A percentile compares a stretch with the other conserved stretches of the same genome.
Evolutionary conservation across 2,329 filamentous ascomycete genomes (phyloP).

Genomic region (Claviceps sp.): DNA sequence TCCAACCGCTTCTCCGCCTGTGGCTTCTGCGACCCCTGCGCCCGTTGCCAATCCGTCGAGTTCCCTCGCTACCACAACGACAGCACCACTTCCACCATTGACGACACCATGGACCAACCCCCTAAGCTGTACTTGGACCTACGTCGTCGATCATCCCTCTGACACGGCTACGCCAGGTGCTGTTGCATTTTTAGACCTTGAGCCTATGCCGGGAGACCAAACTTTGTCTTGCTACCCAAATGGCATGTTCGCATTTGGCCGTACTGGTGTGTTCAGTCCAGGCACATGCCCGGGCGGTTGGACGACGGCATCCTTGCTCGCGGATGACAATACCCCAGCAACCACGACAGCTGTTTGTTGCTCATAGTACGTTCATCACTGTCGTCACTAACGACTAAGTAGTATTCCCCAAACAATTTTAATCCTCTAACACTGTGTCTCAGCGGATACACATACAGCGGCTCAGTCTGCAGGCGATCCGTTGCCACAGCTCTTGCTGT

Average conservation of each 20-base stretch:
- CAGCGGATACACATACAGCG: constrained; percentile 23
- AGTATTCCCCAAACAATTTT: neutral
- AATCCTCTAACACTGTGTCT: neutral
- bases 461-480: constrained; percentile 21
- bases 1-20: constrained; percentile 3
- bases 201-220: constrained; percentile 21
- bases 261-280: constrained; percentile 26
- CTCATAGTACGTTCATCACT: constrained; percentile 22
- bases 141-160: constrained; percentile 16
- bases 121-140: constrained; percentile 25
- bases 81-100: constrained; percentile 20
- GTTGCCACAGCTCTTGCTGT: constrained; percentile 23
- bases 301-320: constrained; percentile 23
- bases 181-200: constrained; percentile 24
- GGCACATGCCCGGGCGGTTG: constrained; percentile 26
- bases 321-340: constrained; percentile 14
- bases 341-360: constrained; percentile 25
- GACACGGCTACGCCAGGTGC: constrained; percentile 14
- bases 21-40: constrained; percentile 6
- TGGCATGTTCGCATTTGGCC: constrained; percentile 24
- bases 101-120: constrained; percentile 25
- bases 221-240: constrained; percentile 27
- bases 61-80: constrained; percentile 1
- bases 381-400: neutral
- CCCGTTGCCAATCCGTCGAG: neutral